Conservation (phyloP, 2,329 filamentous ascomycete genomes). For the Nemania sp. region DNA sequence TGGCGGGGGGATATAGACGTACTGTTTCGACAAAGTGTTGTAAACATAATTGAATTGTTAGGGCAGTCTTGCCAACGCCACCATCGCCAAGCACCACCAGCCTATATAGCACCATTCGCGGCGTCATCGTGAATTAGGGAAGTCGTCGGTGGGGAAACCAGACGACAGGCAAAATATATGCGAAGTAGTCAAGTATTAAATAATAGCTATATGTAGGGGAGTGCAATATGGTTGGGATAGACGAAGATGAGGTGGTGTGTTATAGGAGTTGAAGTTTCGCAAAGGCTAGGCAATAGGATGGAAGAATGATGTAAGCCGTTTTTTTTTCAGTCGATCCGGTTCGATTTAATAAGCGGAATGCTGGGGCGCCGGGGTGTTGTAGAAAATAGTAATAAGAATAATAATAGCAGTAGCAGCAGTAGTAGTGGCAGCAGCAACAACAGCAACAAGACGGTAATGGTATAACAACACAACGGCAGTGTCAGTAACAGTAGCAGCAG, state of each 20-base stretch:
- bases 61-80: slow-evolving; percentile 92
- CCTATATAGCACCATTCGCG: slow-evolving; percentile 96
- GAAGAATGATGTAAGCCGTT: slow-evolving; percentile 38
- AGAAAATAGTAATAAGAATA: slow-evolving; percentile 27
- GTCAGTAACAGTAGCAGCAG: slow-evolving; percentile 16
- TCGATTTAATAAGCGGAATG: slow-evolving; percentile 29
- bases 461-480: not conserved
- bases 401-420: slow-evolving; percentile 6
- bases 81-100: slow-evolving; percentile 94
- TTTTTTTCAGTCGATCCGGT: slow-evolving; percentile 28
- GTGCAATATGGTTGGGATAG: slow-evolving; percentile 21
- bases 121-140: slow-evolving; percentile 72
- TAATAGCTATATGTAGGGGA: slow-evolving; percentile 31
- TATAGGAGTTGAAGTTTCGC: slow-evolving; percentile 28
- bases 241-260: slow-evolving; percentile 16
- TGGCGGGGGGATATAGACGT: slow-evolving; percentile 52
- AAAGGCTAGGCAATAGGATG: slow-evolving; percentile 29
- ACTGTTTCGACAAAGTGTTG: slow-evolving; percentile 98
- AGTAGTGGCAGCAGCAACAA: not conserved
- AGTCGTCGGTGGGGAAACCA: slow-evolving; percentile 48
- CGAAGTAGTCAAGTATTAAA: slow-evolving; percentile 32
- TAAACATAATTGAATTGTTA: slow-evolving; percentile 96
- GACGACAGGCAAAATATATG: slow-evolving; percentile 18
- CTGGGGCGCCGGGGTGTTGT: slow-evolving; percentile 18
- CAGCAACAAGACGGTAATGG: not conserved